Conservation (phyloP, 2,329 filamentous ascomycete species). For the Fusarium oligoseptatum region DNA sequence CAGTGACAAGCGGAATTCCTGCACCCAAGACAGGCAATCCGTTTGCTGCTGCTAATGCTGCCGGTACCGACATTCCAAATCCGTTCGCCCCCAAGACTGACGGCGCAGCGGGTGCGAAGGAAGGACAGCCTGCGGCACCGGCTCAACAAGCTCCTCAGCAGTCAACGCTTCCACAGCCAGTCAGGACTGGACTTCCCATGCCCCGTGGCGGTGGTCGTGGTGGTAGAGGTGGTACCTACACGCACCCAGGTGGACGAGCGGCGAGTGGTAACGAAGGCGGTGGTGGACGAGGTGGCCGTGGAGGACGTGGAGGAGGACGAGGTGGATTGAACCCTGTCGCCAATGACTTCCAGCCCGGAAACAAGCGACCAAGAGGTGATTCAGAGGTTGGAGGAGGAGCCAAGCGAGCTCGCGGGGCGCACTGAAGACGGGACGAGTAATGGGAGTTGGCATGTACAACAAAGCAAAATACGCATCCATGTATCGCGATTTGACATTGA, state of each 20-base stretch:
- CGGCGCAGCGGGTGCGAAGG: conserved; percentile 30
- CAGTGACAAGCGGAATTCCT: conserved; percentile 39
- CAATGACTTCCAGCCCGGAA: conserved; percentile 69
- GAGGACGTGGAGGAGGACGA: conserved; percentile 57
- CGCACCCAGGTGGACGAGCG: conserved; percentile 54
- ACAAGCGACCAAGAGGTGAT: conserved; percentile 70
- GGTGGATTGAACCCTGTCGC: conserved; percentile 63
- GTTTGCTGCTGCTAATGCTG: conserved; percentile 46
- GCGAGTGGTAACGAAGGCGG: conserved; percentile 53
- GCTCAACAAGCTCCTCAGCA: conserved; percentile 27
- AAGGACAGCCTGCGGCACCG: conserved; percentile 29
- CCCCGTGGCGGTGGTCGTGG: conserved; percentile 58
- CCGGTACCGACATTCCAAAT: conserved; percentile 39
- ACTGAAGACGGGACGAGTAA: conserved; percentile 42
- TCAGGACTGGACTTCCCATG: conserved; percentile 57
- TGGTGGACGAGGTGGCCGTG: conserved; percentile 54
- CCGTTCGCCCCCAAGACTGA: conserved; percentile 47
- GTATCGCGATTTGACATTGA: conserved; percentile 29
- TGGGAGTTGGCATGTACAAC: conserved; percentile 41
- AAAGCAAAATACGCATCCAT: conserved; percentile 36
- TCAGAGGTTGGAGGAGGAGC: conserved; percentile 57
- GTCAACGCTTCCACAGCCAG: conserved; percentile 37
- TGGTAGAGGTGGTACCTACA: conserved; percentile 52
- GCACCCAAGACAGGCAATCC: conserved; percentile 48
- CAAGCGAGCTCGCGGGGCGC: conserved; percentile 58